These are phyloP conservation scores for Colletotrichum eremochloae DNA, from an alignment of 2,329 filamentous ascomycete genomes.

Conservation along the genomic window DNA sequence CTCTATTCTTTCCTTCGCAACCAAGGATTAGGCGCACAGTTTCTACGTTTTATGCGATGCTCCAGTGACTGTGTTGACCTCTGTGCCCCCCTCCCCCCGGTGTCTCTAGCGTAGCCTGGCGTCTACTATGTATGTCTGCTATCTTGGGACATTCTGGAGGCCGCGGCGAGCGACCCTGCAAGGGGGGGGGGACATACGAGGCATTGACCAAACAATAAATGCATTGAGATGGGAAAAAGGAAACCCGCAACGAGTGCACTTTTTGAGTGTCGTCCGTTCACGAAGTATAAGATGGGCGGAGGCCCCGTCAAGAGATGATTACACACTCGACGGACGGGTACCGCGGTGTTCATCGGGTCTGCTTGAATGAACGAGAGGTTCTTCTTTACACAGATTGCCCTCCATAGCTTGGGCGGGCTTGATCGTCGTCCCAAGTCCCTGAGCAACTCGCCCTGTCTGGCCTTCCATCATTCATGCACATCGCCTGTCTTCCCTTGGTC, in stretches of 20 bases:
- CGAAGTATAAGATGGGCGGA: too few relatives aligned
- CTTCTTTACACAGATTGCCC: neutral
- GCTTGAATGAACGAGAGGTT: neutral
- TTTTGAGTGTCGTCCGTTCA: too few relatives aligned
- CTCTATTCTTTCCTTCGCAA: constrained; percentile 17
- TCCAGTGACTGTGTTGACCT: constrained; percentile 22
- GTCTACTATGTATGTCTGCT: neutral
- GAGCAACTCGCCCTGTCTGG: neutral
- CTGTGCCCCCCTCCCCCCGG: constrained; percentile 28
- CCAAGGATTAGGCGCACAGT: constrained; percentile 33
- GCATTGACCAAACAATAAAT: neutral
- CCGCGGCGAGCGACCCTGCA: constrained; percentile 14
- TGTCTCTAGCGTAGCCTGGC: constrained; percentile 2
- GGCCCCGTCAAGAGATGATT: constrained; percentile 27
- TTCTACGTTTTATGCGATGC: constrained; percentile 22
- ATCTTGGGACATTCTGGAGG: constrained; percentile 22
- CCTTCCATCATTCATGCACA: constrained; percentile 32
- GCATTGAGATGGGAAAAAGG: neutral
- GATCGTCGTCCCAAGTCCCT: constrained; percentile 25
- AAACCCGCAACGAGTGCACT: too few relatives aligned
- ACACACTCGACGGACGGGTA: constrained; percentile 10
- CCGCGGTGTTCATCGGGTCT: constrained; percentile 4
- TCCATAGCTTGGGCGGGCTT: neutral
- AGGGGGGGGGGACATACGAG: neutral
- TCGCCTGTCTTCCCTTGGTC: constrained; percentile 35